Percentiles rank a stretch among this genome's conserved stretches.
Evolutionary conservation across 2,329 filamentous ascomycete species (phyloP).

Genomic region (Colletotrichum phormii): DNA sequence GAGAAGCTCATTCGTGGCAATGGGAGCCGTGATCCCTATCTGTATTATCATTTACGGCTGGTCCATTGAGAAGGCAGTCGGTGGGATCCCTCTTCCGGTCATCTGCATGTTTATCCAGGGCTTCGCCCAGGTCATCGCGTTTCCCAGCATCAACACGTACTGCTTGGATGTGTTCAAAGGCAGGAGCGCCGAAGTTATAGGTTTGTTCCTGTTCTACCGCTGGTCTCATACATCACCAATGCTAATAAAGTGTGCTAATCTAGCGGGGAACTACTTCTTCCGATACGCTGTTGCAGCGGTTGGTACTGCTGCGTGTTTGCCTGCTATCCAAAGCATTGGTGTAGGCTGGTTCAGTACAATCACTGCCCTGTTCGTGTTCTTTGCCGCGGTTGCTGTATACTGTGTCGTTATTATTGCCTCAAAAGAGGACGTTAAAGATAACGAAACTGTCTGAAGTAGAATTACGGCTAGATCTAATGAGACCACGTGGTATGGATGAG

Average conservation of each 20-base stretch:
- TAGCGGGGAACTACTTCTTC: slow-evolving; percentile 83
- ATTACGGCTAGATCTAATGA: neutral
- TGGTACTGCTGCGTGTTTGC: slow-evolving; percentile 78
- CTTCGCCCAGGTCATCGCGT: slow-evolving; percentile 76
- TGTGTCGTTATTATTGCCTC: slow-evolving; percentile 8
- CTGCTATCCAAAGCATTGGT: slow-evolving; percentile 77
- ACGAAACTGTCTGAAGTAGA: neutral
- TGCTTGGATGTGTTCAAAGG: slow-evolving; percentile 35
- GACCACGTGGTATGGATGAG: neutral
- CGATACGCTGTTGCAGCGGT: slow-evolving; percentile 80
- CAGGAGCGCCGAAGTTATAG: slow-evolving; percentile 46
- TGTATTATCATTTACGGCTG: slow-evolving; percentile 80
- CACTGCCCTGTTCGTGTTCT: slow-evolving; percentile 38
- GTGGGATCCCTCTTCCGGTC: slow-evolving; percentile 64
- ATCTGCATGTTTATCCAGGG: slow-evolving; percentile 78
- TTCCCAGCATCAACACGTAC: slow-evolving; percentile 75
- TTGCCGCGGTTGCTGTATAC: neutral
- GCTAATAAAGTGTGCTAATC: neutral
- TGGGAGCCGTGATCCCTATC: slow-evolving; percentile 68
- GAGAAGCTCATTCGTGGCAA: slow-evolving; percentile 69
- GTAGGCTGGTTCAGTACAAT: slow-evolving; percentile 87
- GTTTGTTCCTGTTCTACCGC: neutral
- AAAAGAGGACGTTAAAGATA: neutral
- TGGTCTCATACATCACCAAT: neutral
- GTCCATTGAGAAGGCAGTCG: slow-evolving; percentile 39